Evolutionary conservation across 495 filamentous ascomycete genomes (phyloP), one percentile per base, ranked within the genome.

Genomic region (Letharia lupina): DNA sequence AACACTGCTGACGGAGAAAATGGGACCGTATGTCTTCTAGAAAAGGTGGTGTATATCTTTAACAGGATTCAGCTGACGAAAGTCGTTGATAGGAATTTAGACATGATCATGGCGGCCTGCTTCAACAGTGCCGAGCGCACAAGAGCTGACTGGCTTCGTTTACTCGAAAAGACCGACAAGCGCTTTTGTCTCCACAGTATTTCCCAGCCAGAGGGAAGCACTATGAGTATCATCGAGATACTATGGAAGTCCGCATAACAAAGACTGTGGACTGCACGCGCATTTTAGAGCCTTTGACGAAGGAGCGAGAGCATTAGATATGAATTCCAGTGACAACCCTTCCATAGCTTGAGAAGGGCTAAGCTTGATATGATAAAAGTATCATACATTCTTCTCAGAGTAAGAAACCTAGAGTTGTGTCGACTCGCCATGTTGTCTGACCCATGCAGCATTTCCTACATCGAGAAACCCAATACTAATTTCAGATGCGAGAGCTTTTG

Each of bases 51-150:
- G 12, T 20, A 3, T 60, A 47, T 23, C 13, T 23, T 60, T 35
- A 11, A 33, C n/a, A 18, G 28, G 42, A 11, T 8, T 31, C 4
- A 37, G 28, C 39, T 59, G 31, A 59, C 23, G 28, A 16, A n/a
- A 10, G 5, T 16, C 33, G 33, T 45, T 3, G 12, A 39, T 31
- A 77, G 76, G 52, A 70, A 76, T 28, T 60, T 70, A 37, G 77
- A 79, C 65, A 74, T 77, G 48, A 70, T 74, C 20, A 78, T 78
- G 77, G 66, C 73, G 61, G 68, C 71, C 42, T 63, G 72, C 18
- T 73, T 72, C 47, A 79, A 78, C 60, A 73, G 69, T 35, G 70
- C 70, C 39, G 76, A 79, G 67, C 72, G 76, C 16, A 70, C 70
- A 20, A 44, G 63, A n/a, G 56, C 68, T 13, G 74, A 73, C 59